Conservation (phyloP, 1,284 basidiomycete genomes). For the Tremellales sp. region DNA sequence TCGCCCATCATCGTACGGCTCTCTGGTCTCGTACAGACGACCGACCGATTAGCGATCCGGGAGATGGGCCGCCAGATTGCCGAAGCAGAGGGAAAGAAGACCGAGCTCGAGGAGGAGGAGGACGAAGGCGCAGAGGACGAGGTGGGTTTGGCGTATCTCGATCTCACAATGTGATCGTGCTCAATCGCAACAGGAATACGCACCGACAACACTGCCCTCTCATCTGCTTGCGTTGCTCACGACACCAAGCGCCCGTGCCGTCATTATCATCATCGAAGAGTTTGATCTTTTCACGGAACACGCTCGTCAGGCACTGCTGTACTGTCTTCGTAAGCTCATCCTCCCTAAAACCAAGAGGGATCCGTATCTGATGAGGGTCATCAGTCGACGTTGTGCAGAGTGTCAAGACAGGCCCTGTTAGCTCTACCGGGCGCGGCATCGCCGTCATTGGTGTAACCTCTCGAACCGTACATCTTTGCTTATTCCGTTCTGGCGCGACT, state of each 20-base stretch:
- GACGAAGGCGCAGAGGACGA: conserved; percentile 1
- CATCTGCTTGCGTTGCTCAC: conserved; percentile 78
- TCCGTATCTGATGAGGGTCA: conserved; percentile 2
- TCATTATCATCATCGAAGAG: conserved; percentile 77
- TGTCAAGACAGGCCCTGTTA: conserved; percentile 45
- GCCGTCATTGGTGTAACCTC: conserved; percentile 78
- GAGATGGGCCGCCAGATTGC: conserved; percentile 77
- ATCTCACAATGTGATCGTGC: background rate
- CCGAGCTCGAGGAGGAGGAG: conserved; percentile 12
- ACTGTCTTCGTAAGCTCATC: conserved; percentile 81
- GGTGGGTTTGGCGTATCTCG: conserved; percentile 3
- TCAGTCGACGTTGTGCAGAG: conserved; percentile 52
- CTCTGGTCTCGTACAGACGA: conserved; percentile 78
- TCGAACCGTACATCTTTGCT: conserved; percentile 55
- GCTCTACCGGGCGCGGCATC: conserved; percentile 56
- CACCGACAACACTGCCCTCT: conserved; percentile 59
- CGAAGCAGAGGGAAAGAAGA: conserved; percentile 46
- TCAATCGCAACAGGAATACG: conserved; percentile 31
- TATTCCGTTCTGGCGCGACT: background rate
- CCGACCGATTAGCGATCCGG: conserved; percentile 83
- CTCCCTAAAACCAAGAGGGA: conserved; percentile 47
- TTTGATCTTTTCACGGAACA: conserved; percentile 89
- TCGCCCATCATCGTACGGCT: conserved; percentile 70
- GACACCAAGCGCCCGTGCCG: conserved; percentile 70
- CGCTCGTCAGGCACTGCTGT: conserved; percentile 79